Percentiles rank a stretch among this genome's conserved stretches.
Evolutionary conservation across 2,329 filamentous ascomycete species (phyloP).

Genomic region (Claviceps quebecensis): DNA sequence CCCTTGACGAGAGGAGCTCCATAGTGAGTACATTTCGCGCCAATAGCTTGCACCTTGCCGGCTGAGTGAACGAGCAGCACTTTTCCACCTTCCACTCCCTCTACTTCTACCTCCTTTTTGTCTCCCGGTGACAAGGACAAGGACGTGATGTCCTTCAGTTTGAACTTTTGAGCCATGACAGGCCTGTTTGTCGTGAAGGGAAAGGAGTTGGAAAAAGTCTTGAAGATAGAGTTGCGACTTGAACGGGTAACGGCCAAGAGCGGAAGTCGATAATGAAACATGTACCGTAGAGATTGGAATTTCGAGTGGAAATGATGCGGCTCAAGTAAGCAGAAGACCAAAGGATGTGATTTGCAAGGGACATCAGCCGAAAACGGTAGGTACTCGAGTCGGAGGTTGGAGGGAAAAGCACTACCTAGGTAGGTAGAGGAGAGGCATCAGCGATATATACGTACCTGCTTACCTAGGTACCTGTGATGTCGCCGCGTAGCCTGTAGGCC

Average conservation of each 20-base stretch:
- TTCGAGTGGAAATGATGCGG: not conserved
- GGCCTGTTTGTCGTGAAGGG: constrained; percentile 14
- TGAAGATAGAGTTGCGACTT: not conserved
- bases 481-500: too few species aligned
- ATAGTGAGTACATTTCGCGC: constrained; percentile 79
- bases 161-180: constrained; percentile 44
- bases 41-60: constrained; percentile 64
- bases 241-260: not conserved
- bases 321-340: not conserved
- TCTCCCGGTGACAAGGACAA: constrained; percentile 64
- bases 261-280: constrained; percentile 1
- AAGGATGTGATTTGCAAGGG: not conserved
- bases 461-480: not conserved
- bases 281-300: not conserved
- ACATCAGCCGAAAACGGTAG: not conserved
- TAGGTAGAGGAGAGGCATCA: not conserved
- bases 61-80: constrained; percentile 71
- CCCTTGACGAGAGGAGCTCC: constrained; percentile 82
- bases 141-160: constrained; percentile 63
- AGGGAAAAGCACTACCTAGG: not conserved
- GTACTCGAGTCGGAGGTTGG: not conserved
- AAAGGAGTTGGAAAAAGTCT: not conserved
- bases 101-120: constrained; percentile 81
- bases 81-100: constrained; percentile 75
- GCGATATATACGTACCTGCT: not conserved